Percentiles rank a stretch among this genome's conserved stretches.
These are phyloP conservation scores for Neonectria hederae DNA, from an alignment of 2,329 filamentous ascomycete species.

Conservation along the genomic window DNA sequence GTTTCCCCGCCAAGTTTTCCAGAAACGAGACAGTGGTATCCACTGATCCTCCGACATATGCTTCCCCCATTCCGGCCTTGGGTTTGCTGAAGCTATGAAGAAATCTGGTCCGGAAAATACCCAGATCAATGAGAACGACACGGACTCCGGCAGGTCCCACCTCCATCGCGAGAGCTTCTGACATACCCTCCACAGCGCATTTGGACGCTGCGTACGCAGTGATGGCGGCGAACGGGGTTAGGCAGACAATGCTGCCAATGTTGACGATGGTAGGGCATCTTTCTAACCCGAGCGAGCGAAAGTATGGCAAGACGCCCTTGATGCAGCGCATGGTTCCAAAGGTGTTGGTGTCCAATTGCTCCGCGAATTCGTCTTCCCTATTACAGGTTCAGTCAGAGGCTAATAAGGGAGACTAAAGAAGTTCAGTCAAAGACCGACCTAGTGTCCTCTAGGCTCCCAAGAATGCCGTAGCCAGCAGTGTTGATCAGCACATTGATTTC, in stretches of 20 bases:
- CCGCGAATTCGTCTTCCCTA: neutral
- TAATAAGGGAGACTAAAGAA: neutral
- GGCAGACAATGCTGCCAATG: neutral
- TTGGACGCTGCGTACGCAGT: neutral
- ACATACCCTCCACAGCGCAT: neutral
- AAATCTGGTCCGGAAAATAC: neutral
- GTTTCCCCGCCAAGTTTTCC: neutral
- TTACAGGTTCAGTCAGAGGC: neutral
- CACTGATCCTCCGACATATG: neutral
- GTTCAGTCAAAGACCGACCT: neutral
- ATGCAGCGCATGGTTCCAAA: neutral
- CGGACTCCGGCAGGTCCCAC: neutral
- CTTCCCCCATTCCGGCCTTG: neutral
- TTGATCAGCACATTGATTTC: constrained; percentile 1
- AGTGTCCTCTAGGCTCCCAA: neutral
- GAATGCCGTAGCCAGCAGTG: neutral
- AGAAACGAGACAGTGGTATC: neutral
- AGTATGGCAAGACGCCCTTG: neutral
- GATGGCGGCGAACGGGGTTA: neutral
- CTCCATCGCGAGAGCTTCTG: neutral
- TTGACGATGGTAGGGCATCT: neutral
- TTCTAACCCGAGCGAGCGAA: neutral
- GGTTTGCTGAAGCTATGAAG: neutral
- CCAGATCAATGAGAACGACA: neutral
- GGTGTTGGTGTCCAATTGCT: neutral